phyloP scores from a whole-genome alignment of 192 early-diverging fungal genomes.

The Pilaira anomala region DNA sequence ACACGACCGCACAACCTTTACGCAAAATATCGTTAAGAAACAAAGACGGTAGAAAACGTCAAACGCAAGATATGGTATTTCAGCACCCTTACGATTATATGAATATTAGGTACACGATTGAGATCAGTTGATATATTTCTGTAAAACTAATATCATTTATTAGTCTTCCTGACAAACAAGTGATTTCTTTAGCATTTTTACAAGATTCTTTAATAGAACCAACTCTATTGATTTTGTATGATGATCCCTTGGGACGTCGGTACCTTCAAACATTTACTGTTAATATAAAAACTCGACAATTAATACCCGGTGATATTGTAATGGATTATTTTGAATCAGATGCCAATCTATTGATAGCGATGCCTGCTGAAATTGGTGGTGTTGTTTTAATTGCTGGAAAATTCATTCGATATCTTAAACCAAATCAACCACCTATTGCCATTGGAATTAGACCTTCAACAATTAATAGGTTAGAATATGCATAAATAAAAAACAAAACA shows the following conservation, averaged over 20 bases:
- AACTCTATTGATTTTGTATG: slow-evolving; percentile 58
- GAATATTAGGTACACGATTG: slow-evolving; percentile 6
- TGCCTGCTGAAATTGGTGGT: slow-evolving; percentile 56
- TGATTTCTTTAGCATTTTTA: slow-evolving; percentile 53
- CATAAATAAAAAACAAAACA: too few relatives aligned
- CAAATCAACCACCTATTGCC: slow-evolving; percentile 32
- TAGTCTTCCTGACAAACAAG: slow-evolving; percentile 27
- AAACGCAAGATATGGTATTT: background rate
- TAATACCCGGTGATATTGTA: slow-evolving; percentile 31
- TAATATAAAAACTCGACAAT: slow-evolving; percentile 44
- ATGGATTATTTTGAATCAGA: slow-evolving; percentile 42
- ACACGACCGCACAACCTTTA: background rate
- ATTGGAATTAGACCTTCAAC: slow-evolving; percentile 24
- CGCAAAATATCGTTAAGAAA: slow-evolving; percentile 1
- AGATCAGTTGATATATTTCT: background rate
- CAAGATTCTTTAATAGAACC: slow-evolving; percentile 35
- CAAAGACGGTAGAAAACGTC: slow-evolving; percentile 13
- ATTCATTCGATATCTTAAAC: slow-evolving; percentile 51
- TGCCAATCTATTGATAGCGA: slow-evolving; percentile 56
- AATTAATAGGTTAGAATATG: slow-evolving; percentile 7
- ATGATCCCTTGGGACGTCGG: slow-evolving; percentile 52
- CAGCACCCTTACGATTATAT: slow-evolving; percentile 14
- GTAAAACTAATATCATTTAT: background rate
- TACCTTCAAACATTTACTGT: slow-evolving; percentile 60
- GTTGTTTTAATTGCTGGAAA: slow-evolving; percentile 55